phyloP scores from a whole-genome alignment of 1,284 basidiomycete genomes.

The Cutaneotrichosporon curvatum region DNA sequence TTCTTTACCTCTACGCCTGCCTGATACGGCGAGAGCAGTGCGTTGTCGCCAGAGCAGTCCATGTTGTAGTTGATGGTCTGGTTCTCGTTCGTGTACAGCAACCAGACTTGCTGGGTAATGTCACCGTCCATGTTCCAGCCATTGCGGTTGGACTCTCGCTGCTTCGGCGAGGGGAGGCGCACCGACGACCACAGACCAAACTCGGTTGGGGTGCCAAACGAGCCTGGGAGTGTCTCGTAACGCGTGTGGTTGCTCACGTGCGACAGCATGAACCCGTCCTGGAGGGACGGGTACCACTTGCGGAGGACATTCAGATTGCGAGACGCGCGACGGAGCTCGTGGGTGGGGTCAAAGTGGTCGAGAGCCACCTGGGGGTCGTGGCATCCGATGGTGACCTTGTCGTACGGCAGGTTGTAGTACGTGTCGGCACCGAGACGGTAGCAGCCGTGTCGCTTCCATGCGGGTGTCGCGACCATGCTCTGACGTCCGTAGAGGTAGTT shows the following conservation, averaged over 20 bases:
- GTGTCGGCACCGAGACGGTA: constrained; percentile 79
- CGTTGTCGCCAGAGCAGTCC: constrained; percentile 54
- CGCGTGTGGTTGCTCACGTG: constrained; percentile 76
- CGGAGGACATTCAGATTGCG: constrained; percentile 67
- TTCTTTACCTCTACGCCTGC: constrained; percentile 61
- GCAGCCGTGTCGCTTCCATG: constrained; percentile 88
- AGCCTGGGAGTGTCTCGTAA: constrained; percentile 68
- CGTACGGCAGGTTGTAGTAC: constrained; percentile 81
- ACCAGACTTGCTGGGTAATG: constrained; percentile 59
- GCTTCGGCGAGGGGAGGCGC: constrained; percentile 54
- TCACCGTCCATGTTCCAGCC: constrained; percentile 45
- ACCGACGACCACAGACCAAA: constrained; percentile 78
- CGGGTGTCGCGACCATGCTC: constrained; percentile 71
- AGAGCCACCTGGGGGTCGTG: constrained; percentile 79
- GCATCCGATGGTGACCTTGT: constrained; percentile 69
- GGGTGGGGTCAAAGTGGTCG: constrained; percentile 89
- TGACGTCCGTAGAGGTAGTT: constrained; percentile 84
- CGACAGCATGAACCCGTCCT: constrained; percentile 74
- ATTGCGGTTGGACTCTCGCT: constrained; percentile 49
- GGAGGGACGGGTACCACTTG: constrained; percentile 59
- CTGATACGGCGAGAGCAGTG: constrained; percentile 69
- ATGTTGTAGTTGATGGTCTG: constrained; percentile 57
- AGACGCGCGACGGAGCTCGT: constrained; percentile 64
- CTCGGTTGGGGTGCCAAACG: constrained; percentile 68
- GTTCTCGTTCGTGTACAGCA: constrained; percentile 80